Evolutionary conservation across 148 eudicot genomes (phyloP), one percentile per base, ranked within the genome.

Genomic region (Diospyros lotus): DNA sequence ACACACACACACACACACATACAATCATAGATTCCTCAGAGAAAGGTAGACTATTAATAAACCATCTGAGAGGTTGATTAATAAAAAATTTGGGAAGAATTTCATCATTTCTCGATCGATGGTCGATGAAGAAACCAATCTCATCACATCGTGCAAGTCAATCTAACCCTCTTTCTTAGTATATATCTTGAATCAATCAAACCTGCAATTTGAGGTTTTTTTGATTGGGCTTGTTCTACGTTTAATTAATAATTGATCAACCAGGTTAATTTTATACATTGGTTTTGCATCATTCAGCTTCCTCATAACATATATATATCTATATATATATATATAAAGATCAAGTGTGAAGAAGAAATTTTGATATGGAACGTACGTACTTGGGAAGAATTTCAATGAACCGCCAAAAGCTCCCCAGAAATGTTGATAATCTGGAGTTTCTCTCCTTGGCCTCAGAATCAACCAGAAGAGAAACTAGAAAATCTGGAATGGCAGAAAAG

Each of bases 351-450:
- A 4, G 13, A 51, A 3, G 43, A 73, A 28, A 39, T 9, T 48
- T 48, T 9, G 44, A 11, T 2, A 6, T 4, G 38, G 40, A 64
- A 15, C 64, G 15, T 39, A 64, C 76, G 39, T 52, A 74, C 76
- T 15, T 5, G n/a, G n/a, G 50, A 53, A 14, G 40, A 39, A 7
- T 50, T 9, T 5, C 51, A 51, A 41, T 51, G 52, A 74, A n/a
- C 50, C n/a, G n/a, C 68, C 45, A 2, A 2, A 61, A 13, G 14
- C 58, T n/a, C 67, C 45, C 51, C 38, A 0, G 1, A 18, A 53
- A 3, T 69, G 58, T 52, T 52, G 59, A 62, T 48, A 58, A 73
- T 73, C 58, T 61, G 58, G 39, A 51, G 44, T n/a, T n/a, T 62
- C 8, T 51, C 18, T 5, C 55, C 55, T 40, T 4, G 4, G 44